phyloP scores from a whole-genome alignment of 345 rosid genomes.

The Cochlearia excelsa region DNA sequence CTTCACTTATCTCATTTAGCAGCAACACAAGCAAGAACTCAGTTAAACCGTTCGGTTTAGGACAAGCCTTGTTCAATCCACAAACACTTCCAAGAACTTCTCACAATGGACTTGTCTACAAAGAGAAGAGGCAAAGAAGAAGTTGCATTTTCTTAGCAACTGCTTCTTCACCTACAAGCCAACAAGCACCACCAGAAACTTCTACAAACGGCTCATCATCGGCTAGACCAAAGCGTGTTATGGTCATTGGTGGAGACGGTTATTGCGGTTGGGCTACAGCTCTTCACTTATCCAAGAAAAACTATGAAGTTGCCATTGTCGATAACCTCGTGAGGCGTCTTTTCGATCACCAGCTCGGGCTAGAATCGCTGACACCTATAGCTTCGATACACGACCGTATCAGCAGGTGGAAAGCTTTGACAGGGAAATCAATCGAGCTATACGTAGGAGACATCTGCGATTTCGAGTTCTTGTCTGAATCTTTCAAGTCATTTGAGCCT shows the following conservation, averaged over 20 bases:
- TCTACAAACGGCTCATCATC: conserved; percentile 34
- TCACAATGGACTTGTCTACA: conserved; percentile 37
- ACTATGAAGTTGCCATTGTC: conserved; percentile 76
- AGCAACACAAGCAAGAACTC: conserved; percentile 32
- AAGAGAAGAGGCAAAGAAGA: conserved; percentile 35
- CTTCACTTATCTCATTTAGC: conserved; percentile 44
- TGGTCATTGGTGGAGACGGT: conserved; percentile 99
- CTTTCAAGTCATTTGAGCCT: conserved; percentile 86
- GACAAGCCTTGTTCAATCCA: conserved; percentile 33
- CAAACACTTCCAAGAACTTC: conserved; percentile 36
- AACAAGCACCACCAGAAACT: conserved; percentile 56
- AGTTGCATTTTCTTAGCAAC: conserved; percentile 44
- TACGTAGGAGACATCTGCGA: conserved; percentile 89
- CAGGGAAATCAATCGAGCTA: conserved; percentile 80
- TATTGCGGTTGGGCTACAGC: conserved; percentile 99
- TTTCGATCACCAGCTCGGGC: conserved; percentile 91
- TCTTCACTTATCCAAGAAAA: conserved; percentile 80
- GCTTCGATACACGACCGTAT: conserved; percentile 78
- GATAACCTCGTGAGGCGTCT: conserved; percentile 85
- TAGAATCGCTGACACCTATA: conserved; percentile 83
- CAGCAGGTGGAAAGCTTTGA: conserved; percentile 78
- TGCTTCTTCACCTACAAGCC: conserved; percentile 43
- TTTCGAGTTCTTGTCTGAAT: conserved; percentile 80
- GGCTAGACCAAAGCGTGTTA: conserved; percentile 61
- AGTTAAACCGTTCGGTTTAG: conserved; percentile 30